Base-by-base conservation (phyloP, 2,329 filamentous ascomycete genomes). In the Drechslerella dactyloides region DNA sequence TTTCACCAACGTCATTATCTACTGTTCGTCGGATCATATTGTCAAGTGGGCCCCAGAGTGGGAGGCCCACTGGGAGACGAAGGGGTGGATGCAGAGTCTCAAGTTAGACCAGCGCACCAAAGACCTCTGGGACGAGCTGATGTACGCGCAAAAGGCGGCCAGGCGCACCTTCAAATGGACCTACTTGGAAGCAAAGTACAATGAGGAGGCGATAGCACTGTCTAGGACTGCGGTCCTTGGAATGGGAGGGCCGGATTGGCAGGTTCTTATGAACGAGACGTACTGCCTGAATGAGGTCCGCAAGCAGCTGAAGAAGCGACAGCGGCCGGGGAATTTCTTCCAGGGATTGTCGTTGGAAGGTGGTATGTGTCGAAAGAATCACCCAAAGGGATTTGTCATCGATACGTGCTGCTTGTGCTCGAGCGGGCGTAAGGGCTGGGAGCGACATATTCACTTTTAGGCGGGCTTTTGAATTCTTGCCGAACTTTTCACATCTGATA, bases 331-430 rank as follows among this genome's bases (percentile, higher is more conserved):
- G 1, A 53, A 42, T n/a, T 37, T 60, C 11, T 37, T 57, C 10
- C 40, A 72, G 13, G 68, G 68, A 10, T n/a, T 72, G 40, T 44
- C 54, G 2, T 48, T 72, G 33, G 68, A 72, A 42, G 68, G 60
- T 23, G 68, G 68, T 17, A 65, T 72, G 60, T 72, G 68, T 19
- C 59, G 68, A 13, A 72, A 52, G 56, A 64, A 50, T 10, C 60
- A 60, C 30, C 68, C 60, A 1, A 65, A 21, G 24, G 68, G 68
- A 55, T 72, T 72, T 24, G 61, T 19, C 8, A 57, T 72, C 23
- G 33, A 53, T 6, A 63, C 62, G 11, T 52, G 40, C n/a, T 72
- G 68, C 42, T 6, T 54, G 13, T 72, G 68, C 55, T 48, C 42
- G 8, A 30, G 44, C 17, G 54, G 46, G 21, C 23, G 23, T 7